Evolutionary conservation across 129 eudicot genomes (phyloP), one percentile per base, ranked within the genome.

Genomic region (Flaveria ramosissima): DNA sequence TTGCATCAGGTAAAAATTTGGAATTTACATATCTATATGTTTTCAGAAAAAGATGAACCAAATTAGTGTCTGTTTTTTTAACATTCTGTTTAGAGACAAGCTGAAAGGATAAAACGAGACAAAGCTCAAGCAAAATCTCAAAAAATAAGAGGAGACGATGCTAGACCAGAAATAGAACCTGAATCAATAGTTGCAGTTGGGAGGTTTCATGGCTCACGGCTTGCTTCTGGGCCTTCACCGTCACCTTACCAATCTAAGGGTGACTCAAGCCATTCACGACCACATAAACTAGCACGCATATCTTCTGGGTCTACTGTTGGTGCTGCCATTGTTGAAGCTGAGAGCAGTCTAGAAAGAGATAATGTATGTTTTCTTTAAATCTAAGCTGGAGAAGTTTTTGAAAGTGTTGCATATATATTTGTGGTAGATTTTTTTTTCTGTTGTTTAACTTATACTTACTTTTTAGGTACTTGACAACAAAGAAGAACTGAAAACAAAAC

Each of bases 311-410:
- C 96, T 47, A 83, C 93, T 57, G 72, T 94, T 70, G 97, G 97
- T 72, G 97, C 98, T 68, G 98, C 98, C 76, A 91, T 94, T 79
- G 97, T 87, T 81, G 88, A 89, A 84, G 98, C 93, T 42, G 97
- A 94, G 86, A 84, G 84, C 72, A 78, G 65, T 83, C 96, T 94
- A 77, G 96, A 94, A 85, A 81, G 13, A 8, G 92, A 94, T 46
- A 15, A 69, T 47, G 98, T 89, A 87, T 73, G 96, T 79, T 70
- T 80, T 70, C 80, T 7, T 20, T 16, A 26, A 13, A 27, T 27
- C 10, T 62, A 26, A 24, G 20, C 72, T 77, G 46, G 19, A 47
- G 21, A 47, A 64, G 3, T 9, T 26, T 57, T 39, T 23, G 10
- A 27, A 9, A 62, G 17, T 75, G 72, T 46, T 26, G 20, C 23